Evolutionary conservation across 2,329 filamentous ascomycete species (phyloP).

Genomic region (Parascedosporium putredinis): DNA sequence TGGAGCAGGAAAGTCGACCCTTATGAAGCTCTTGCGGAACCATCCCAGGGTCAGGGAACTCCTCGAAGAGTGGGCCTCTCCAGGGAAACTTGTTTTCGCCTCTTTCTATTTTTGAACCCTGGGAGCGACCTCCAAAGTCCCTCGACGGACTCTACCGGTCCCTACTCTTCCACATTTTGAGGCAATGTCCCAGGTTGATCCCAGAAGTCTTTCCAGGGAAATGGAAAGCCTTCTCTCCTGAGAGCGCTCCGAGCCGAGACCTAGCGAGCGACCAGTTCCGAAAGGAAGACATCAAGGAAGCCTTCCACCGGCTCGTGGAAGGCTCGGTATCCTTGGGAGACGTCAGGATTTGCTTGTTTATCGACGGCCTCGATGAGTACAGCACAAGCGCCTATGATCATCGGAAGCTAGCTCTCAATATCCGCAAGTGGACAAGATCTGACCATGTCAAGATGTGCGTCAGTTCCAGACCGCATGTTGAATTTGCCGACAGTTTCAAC

Average conservation of each 20-base stretch:
- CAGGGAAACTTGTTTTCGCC: constrained; percentile 1
- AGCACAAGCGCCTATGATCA: neutral
- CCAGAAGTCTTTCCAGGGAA: neutral
- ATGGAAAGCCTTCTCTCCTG: neutral
- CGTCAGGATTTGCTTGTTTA: neutral
- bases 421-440: neutral
- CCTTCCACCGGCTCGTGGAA: neutral
- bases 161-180: constrained; percentile 7
- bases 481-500: neutral
- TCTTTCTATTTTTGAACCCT: constrained; percentile 10
- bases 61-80: neutral
- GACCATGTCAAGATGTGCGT: neutral
- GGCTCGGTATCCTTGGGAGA: neutral
- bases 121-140: constrained; percentile 8
- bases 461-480: neutral
- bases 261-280: neutral
- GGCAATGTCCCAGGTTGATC: neutral
- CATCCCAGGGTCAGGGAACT: neutral
- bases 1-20: constrained; percentile 9
- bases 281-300: neutral
- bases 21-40: constrained; percentile 9
- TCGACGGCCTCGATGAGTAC: constrained; percentile 4
- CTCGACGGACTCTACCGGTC: constrained; percentile 8
- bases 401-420: neutral
- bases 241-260: neutral